Conservation (phyloP, 1,284 basidiomycete genomes). For the Apiotrichum sp. region DNA sequence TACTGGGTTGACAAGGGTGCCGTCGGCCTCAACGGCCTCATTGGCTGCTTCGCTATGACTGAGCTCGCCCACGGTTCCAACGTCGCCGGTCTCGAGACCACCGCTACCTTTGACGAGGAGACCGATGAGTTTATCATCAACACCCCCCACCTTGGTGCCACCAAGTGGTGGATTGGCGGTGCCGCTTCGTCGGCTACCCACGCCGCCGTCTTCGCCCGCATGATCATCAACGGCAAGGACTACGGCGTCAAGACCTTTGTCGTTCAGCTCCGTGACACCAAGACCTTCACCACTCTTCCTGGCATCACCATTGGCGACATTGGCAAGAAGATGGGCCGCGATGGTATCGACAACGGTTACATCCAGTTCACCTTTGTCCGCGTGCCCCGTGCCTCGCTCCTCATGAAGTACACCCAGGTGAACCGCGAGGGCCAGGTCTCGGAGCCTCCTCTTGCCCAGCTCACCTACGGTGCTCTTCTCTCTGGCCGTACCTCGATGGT, state of each 20-base stretch:
- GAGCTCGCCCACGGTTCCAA: slow-evolving; percentile 51
- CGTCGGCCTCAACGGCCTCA: slow-evolving; percentile 52
- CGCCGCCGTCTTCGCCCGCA: slow-evolving; percentile 54
- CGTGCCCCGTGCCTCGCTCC: slow-evolving; percentile 54
- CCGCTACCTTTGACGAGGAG: slow-evolving; percentile 53
- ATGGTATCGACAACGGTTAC: slow-evolving; percentile 68
- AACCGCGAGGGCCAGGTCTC: slow-evolving; percentile 48
- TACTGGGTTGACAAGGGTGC: slow-evolving; percentile 56
- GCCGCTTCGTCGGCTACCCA: slow-evolving; percentile 56
- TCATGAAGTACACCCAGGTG: slow-evolving; percentile 57
- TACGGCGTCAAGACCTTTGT: slow-evolving; percentile 57
- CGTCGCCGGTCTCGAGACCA: slow-evolving; percentile 56
- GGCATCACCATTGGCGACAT: slow-evolving; percentile 56
- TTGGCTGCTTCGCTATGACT: slow-evolving; percentile 57
- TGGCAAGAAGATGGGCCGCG: slow-evolving; percentile 57
- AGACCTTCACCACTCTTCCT: slow-evolving; percentile 50
- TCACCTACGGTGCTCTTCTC: slow-evolving; percentile 56
- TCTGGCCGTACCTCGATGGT: slow-evolving; percentile 55
- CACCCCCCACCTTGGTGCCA: slow-evolving; percentile 53
- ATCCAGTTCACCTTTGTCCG: slow-evolving; percentile 79
- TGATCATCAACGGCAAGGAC: slow-evolving; percentile 53
- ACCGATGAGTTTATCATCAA: slow-evolving; percentile 56
- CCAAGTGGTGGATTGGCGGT: slow-evolving; percentile 57
- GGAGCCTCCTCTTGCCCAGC: slow-evolving; percentile 52
- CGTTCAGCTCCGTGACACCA: slow-evolving; percentile 53